Evolutionary conservation across 805 yeast genomes (phyloP).

Genomic region (Saccharomycopsis amapae): DNA sequence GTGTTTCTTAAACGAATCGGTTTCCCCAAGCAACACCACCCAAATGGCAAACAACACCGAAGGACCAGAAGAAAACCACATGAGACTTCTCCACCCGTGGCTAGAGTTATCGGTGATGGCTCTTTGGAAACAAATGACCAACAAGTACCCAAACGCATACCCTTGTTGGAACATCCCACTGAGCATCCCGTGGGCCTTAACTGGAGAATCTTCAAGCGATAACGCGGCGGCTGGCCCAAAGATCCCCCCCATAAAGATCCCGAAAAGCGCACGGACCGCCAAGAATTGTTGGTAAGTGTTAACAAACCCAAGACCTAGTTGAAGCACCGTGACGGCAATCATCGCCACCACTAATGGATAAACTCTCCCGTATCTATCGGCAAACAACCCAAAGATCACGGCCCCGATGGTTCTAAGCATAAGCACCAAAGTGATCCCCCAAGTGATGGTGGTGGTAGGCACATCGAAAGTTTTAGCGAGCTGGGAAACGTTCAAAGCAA

Average conservation of each 20-base stretch:
- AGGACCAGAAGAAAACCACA: constrained; percentile 70
- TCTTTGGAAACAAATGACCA: constrained; percentile 58
- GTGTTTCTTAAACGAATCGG: constrained; percentile 41
- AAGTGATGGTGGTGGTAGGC: constrained; percentile 45
- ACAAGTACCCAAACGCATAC: constrained; percentile 59
- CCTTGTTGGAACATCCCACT: constrained; percentile 54
- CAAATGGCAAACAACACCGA: constrained; percentile 51
- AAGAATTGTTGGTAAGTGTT: constrained; percentile 49
- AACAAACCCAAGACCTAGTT: constrained; percentile 59
- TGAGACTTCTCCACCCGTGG: constrained; percentile 62
- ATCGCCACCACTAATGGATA: constrained; percentile 48
- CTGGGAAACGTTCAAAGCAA: constrained; percentile 45
- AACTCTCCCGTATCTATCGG: constrained; percentile 57
- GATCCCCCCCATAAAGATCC: constrained; percentile 51
- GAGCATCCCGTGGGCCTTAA: constrained; percentile 49
- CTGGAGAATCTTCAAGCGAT: constrained; percentile 60
- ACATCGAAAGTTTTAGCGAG: constrained; percentile 44
- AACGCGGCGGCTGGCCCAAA: constrained; percentile 61
- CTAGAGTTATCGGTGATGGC: constrained; percentile 48
- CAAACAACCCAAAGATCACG: constrained; percentile 48
- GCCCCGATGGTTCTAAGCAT: constrained; percentile 68
- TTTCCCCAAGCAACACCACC: constrained; percentile 55
- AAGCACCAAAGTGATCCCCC: constrained; percentile 66
- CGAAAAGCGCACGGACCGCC: constrained; percentile 57
- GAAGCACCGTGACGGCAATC: constrained; percentile 41